These are phyloP conservation scores for Isabelozyma rhagii DNA, from an alignment of 805 yeast species.

Conservation along the genomic window DNA sequence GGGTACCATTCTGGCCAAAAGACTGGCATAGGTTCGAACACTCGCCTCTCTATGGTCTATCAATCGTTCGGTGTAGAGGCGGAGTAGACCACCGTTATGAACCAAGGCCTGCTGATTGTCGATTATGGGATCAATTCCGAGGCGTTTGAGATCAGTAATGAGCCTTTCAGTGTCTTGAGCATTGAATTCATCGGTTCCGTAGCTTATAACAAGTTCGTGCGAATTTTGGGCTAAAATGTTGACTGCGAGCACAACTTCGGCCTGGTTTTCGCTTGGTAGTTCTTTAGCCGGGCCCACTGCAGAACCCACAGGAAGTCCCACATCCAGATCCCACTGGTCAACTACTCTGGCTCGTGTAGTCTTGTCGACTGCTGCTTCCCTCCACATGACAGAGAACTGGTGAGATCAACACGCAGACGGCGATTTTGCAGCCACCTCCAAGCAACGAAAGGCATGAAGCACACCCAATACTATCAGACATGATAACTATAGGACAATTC, in stretches of 20 bases:
- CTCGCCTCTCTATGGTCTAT: slow-evolving; percentile 44
- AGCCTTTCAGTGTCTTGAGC: slow-evolving; percentile 28
- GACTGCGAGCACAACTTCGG: too few relatives aligned
- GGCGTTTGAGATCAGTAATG: slow-evolving; percentile 12
- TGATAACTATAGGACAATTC: slow-evolving; percentile 19
- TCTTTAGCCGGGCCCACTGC: too few relatives aligned
- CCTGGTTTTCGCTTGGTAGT: too few relatives aligned
- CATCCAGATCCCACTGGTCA: too few relatives aligned
- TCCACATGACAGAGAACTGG: slow-evolving; percentile 14
- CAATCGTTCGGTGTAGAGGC: slow-evolving; percentile 37
- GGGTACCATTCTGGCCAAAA: slow-evolving; percentile 36
- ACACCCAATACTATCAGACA: slow-evolving; percentile 52
- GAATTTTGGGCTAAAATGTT: slow-evolving; percentile 18
- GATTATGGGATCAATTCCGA: slow-evolving; percentile 27
- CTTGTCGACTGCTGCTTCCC: background rate
- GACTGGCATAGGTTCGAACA: slow-evolving; percentile 33
- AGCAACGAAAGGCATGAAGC: slow-evolving; percentile 16
- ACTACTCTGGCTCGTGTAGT: background rate
- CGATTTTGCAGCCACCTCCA: background rate
- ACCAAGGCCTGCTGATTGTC: slow-evolving; percentile 29
- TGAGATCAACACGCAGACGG: slow-evolving; percentile 20
- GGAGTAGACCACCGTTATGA: slow-evolving; percentile 50
- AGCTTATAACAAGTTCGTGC: slow-evolving; percentile 37
- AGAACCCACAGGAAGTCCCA: too few relatives aligned
- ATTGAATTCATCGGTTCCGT: slow-evolving; percentile 37